Evolutionary conservation across 768 basidiomycete species (phyloP), one percentile per base, ranked within the genome.

Genomic region (Tephrocybe sp.): DNA sequence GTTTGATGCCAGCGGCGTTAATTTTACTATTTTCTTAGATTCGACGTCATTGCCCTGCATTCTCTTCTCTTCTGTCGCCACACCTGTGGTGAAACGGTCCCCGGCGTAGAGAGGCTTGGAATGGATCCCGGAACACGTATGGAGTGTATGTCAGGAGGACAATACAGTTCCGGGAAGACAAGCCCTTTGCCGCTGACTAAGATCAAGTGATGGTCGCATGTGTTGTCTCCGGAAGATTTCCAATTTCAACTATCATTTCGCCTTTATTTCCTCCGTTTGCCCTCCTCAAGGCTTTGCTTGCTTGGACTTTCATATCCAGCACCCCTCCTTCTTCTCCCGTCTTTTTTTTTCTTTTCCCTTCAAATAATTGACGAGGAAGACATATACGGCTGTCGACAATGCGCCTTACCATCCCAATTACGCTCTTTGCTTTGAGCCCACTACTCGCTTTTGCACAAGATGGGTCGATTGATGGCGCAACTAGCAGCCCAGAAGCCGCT

Each of bases 381-480:
- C n/a, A 42, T 24, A 31, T 13, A 44, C 38, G 24, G 21, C 19
- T 29, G 18, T 16, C 39, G 6, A 42, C 29, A 45, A 60, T 60
- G 59, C 59, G 52, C 46, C 50, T 56, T 23, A 44, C 45, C 21
- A 41, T 61, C 3, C 47, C 58, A 42, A 42, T 54, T 42, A 50
- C 58, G 33, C 52, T 72, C 22, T 54, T 70, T 33, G 56, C 59
- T 2, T 41, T 73, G 10, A 58, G 60, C 3, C 68, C 74, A 2
- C 43, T 71, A 1, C 61, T 73, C n/a, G 70, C 58, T n/a, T 45
- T 65, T 33, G 74, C 71, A 16, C 74, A 77, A 47, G 84, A 85
- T 50, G 84, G 84, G 18, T 52, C 56, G 3, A 69, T 86, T n/a
- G 57, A 60, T 36, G 82, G 82, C 3, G 75, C 83, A 4, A 77